Evolutionary conservation across 2,329 filamentous ascomycete genomes (phyloP), one percentile per base, ranked within the genome.

Genomic region (Claviceps fusiformis): DNA sequence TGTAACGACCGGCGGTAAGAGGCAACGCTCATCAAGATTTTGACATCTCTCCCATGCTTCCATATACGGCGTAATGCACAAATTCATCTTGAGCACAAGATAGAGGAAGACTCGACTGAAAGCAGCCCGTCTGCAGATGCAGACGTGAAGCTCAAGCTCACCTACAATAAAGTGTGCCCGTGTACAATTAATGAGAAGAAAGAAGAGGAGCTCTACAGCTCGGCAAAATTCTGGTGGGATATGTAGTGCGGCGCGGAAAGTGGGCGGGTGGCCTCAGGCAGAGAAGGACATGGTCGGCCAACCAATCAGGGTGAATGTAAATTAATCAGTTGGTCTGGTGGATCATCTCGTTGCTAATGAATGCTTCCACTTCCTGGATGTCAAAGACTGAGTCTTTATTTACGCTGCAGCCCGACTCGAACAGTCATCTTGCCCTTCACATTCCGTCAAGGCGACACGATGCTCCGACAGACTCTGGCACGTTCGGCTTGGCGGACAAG

Each of bases 1-100:
- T 85, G 82, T 85, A 74, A 83, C 82, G 76, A 81, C 81, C 81
- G 82, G 79, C 82, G 82, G 82, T 86, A 85, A 85, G 82, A 83
- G 78, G 77, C 78, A 77, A 62, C 73, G 77, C 71, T 81, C 80
- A 80, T 75, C 63, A 77, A 81, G 75, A 71, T 70, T 69, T 53
- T 46, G 35, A 67, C 68, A 59, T 70, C 75, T 79, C 79, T 85
- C 73, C 74, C 79, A 78, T 81, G 80, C 80, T 83, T 85, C 82
- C 82, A 85, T 82, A 83, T 82, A 70, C 81, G 80, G 81, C 77
- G 81, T 81, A 68, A 69, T 65, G 5, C 24, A 53, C 52, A 44
- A 35, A 65, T 75, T 74, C 57, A 67, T 85, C 82, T 83, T 65
- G 82, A 77, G 74, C 80, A 83, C 79, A 83, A 80, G 81, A 85